Evolutionary conservation across 768 basidiomycete species (phyloP).

Genomic region (Lentinula raphanica): DNA sequence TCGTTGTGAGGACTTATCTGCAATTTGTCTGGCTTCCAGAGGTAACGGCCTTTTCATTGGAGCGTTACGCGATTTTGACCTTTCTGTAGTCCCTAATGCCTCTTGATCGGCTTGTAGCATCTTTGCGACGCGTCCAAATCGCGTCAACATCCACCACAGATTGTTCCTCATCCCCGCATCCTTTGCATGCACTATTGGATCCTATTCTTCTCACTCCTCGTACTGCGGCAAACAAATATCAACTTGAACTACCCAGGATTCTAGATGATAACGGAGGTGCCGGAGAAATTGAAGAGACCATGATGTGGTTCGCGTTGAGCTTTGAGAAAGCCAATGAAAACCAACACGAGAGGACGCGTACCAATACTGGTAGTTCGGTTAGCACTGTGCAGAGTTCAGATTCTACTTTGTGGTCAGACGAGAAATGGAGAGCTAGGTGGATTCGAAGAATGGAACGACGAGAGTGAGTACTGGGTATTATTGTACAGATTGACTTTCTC

Average conservation of each 20-base stretch:
- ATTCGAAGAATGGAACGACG: conserved; percentile 63
- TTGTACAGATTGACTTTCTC: not conserved
- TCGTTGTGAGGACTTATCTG: conserved; percentile 59
- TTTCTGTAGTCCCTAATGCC: conserved; percentile 64
- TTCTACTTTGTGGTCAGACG: conserved; percentile 40
- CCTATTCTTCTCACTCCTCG: conserved; percentile 60
- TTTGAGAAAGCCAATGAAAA: conserved; percentile 49
- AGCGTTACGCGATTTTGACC: not conserved
- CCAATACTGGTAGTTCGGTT: conserved; percentile 13
- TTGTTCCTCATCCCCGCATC: conserved; percentile 31
- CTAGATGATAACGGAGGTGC: conserved; percentile 54
- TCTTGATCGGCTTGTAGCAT: conserved; percentile 48
- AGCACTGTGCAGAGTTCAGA: conserved; percentile 15
- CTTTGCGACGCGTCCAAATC: conserved; percentile 45
- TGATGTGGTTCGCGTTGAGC: conserved; percentile 72
- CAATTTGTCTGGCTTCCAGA: conserved; percentile 79
- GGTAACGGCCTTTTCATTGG: conserved; percentile 29
- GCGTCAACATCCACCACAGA: conserved; percentile 25
- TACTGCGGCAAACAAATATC: conserved; percentile 53
- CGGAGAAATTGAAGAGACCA: conserved; percentile 61
- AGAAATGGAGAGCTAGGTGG: conserved; percentile 51
- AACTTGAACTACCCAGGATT: conserved; percentile 55
- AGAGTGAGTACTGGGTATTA: conserved; percentile 37
- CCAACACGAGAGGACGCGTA: conserved; percentile 18
- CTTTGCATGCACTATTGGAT: conserved; percentile 55